Conservation (phyloP, 2,329 filamentous ascomycete genomes). For the Monosporascus ibericus region DNA sequence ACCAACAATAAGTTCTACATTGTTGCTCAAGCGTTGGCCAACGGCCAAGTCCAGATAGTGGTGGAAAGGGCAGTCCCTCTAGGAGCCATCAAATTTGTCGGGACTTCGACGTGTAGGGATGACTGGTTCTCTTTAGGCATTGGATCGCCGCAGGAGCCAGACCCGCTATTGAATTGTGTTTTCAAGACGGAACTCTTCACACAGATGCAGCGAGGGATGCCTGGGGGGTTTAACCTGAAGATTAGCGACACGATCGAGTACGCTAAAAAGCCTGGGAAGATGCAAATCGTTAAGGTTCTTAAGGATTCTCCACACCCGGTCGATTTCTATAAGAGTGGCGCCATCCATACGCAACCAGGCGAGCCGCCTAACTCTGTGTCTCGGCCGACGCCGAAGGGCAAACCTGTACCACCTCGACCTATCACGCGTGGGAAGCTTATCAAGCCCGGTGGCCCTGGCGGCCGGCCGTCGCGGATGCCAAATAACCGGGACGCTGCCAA, state of each 20-base stretch:
- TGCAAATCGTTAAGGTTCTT: slow-evolving; percentile 78
- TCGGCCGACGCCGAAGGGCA: slow-evolving; percentile 78
- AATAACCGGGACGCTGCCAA: slow-evolving; percentile 34
- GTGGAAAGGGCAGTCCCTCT: slow-evolving; percentile 78
- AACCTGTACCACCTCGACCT: slow-evolving; percentile 78
- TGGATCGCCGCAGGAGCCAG: slow-evolving; percentile 84
- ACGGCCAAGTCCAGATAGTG: slow-evolving; percentile 73
- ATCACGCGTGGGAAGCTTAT: slow-evolving; percentile 93
- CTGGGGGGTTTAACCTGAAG: slow-evolving; percentile 74
- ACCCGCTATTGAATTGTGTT: slow-evolving; percentile 87
- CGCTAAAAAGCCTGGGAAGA: slow-evolving; percentile 95
- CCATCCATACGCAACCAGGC: slow-evolving; percentile 79
- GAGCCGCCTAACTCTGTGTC: slow-evolving; percentile 80
- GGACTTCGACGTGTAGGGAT: slow-evolving; percentile 74
- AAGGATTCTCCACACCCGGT: slow-evolving; percentile 74
- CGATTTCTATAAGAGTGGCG: slow-evolving; percentile 91
- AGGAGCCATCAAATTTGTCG: slow-evolving; percentile 82
- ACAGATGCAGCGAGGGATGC: slow-evolving; percentile 74
- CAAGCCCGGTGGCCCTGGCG: slow-evolving; percentile 79
- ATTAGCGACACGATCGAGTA: slow-evolving; percentile 86
- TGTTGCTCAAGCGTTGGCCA: slow-evolving; percentile 75
- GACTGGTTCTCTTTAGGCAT: slow-evolving; percentile 96
- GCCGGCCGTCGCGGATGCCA: slow-evolving; percentile 68
- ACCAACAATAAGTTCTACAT: slow-evolving; percentile 86
- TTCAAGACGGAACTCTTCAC: slow-evolving; percentile 98